Conservation (phyloP, 2,329 filamentous ascomycete species). For the Aspergillus niger region DNA sequence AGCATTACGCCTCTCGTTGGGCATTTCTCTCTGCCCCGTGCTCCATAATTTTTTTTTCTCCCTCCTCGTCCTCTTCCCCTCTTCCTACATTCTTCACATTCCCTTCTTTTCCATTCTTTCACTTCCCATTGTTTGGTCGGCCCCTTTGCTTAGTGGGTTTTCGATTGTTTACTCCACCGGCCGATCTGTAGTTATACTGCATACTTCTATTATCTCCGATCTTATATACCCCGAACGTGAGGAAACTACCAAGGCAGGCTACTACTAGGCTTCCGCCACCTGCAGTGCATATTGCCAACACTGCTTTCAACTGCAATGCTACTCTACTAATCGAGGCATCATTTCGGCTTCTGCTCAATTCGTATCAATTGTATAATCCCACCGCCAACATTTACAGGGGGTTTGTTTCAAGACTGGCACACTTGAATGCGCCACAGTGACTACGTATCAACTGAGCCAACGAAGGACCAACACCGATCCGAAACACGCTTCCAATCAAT, state of each 20-base stretch:
- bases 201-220: not conserved
- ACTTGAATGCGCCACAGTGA: not conserved
- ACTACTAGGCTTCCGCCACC: not conserved
- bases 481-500: not conserved
- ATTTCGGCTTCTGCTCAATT: not conserved
- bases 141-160: not conserved
- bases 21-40: slow-evolving; percentile 1
- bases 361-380: not conserved
- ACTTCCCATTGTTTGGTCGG: not conserved
- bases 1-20: slow-evolving; percentile 10
- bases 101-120: not conserved
- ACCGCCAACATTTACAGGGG: not conserved
- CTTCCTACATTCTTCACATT: not conserved
- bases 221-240: slow-evolving; percentile 1
- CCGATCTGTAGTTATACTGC: not conserved
- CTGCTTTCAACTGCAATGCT: not conserved
- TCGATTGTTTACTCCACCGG: not conserved
- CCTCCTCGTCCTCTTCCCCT: slow-evolving; percentile 2
- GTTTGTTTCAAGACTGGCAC: not conserved
- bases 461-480: not conserved
- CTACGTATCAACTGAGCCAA: too few relatives aligned
- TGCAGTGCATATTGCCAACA: not conserved
- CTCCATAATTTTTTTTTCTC: not conserved
- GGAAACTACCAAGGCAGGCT: not conserved
- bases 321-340: not conserved